Conservation (phyloP, 352 stramenopile species). For the Pythium pectinolyticum region DNA sequence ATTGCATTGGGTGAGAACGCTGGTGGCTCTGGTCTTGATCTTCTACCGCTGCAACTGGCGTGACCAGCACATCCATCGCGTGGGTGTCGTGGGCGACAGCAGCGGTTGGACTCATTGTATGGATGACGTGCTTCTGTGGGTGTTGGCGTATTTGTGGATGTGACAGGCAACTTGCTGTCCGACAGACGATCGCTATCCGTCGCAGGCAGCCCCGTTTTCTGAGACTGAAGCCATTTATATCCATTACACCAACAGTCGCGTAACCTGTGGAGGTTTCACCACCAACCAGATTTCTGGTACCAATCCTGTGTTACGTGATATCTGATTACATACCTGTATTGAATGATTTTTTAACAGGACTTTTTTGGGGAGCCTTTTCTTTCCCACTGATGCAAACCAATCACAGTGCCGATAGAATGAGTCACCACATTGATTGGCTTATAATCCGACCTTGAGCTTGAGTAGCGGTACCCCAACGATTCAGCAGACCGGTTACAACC, state of each 20-base stretch:
- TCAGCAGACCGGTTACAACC: neutral
- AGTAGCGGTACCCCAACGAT: neutral
- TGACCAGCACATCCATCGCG: neutral
- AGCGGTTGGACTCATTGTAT: slow-evolving; percentile 19
- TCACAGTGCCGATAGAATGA: slow-evolving; percentile 13
- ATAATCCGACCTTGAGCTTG: neutral
- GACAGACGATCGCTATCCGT: neutral
- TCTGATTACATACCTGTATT: neutral
- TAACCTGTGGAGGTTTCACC: slow-evolving; percentile 10
- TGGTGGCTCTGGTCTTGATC: neutral
- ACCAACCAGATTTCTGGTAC: slow-evolving; percentile 10
- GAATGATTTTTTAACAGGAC: slow-evolving; percentile 8
- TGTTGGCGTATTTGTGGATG: neutral
- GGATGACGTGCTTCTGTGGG: neutral
- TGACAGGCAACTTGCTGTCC: neutral
- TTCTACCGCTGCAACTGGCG: neutral
- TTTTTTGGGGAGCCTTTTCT: neutral
- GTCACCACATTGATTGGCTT: slow-evolving; percentile 13
- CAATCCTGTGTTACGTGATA: neutral
- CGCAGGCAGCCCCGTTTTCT: neutral
- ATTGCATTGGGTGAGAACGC: slow-evolving; percentile 4
- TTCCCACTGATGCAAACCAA: neutral
- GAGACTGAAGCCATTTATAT: slow-evolving; percentile 27
- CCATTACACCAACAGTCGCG: neutral
- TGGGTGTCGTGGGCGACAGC: neutral